Percentiles rank a stretch among this genome's conserved stretches.
These are phyloP conservation scores for Crepidotus variabilis DNA, from an alignment of 768 basidiomycete genomes.

Conservation along the genomic window DNA sequence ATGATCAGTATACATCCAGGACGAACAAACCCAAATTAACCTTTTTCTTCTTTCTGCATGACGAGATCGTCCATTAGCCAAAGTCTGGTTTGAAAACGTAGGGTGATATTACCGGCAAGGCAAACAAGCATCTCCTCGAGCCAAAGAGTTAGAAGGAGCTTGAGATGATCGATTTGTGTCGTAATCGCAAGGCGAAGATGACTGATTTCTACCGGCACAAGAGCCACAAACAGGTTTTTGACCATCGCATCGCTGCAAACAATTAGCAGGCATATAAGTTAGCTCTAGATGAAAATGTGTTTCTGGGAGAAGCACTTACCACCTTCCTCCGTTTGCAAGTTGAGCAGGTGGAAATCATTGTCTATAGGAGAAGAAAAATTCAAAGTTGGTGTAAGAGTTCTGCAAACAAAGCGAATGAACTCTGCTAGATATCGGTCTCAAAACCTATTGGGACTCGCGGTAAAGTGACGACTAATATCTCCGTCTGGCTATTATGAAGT, in stretches of 20 bases:
- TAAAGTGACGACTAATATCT: neutral
- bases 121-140: neutral
- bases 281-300: neutral
- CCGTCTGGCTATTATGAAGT: neutral
- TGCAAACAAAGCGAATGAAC: neutral
- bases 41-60: neutral
- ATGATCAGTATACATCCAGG: neutral
- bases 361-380: neutral
- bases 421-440: neutral
- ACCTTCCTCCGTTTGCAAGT: neutral
- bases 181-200: neutral
- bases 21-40: neutral
- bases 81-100: neutral
- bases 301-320: neutral
- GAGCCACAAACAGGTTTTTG: neutral
- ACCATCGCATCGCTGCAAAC: neutral
- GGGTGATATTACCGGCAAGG: neutral
- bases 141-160: neutral
- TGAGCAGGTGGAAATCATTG: neutral
- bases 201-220: neutral
- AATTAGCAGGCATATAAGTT: neutral
- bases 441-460: neutral
- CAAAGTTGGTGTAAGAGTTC: neutral
- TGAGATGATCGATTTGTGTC: neutral
- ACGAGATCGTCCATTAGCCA: neutral